A percentile compares a stretch with the other conserved stretches of the same genome.
These are phyloP conservation scores for Eleusine indica DNA, from an alignment of 176 grass and related monocot genomes.

Conservation along the genomic window DNA sequence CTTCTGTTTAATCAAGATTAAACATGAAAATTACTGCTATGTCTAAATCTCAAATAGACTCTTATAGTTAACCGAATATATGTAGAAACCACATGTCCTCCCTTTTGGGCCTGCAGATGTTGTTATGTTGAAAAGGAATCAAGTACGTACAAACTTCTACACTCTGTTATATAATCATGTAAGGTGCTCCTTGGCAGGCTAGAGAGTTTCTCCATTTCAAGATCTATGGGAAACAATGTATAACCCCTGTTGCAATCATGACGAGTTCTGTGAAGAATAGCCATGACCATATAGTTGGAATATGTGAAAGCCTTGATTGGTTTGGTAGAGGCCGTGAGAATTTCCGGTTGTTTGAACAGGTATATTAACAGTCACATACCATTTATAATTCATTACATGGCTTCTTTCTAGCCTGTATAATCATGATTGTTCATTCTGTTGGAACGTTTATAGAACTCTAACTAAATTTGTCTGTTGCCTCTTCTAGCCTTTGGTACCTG, in stretches of 20 bases:
- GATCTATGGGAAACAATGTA: constrained; percentile 87
- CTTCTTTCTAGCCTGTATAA: constrained; percentile 32
- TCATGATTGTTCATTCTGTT: neutral
- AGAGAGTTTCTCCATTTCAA: constrained; percentile 96
- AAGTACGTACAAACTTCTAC: neutral
- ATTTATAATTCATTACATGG: neutral
- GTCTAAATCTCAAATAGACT: too few relatives aligned
- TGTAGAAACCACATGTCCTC: constrained; percentile 12
- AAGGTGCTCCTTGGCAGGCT: constrained; percentile 48
- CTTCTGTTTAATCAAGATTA: neutral
- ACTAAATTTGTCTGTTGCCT: constrained; percentile 34
- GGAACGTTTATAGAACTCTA: constrained; percentile 2
- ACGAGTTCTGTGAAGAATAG: constrained; percentile 99
- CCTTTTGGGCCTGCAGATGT: neutral
- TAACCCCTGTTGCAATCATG: constrained; percentile 96
- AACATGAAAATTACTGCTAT: neutral
- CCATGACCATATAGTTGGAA: constrained; percentile 75
- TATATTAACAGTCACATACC: constrained; percentile 24
- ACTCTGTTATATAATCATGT: neutral
- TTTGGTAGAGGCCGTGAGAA: constrained; percentile 86
- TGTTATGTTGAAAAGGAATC: neutral
- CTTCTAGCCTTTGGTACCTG: constrained; percentile 88
- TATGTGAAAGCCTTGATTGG: constrained; percentile 84
- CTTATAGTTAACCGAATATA: neutral
- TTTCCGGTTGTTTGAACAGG: constrained; percentile 93